These are phyloP conservation scores for Torulaspora indica DNA, from an alignment of 805 yeast genomes.

Conservation along the genomic window DNA sequence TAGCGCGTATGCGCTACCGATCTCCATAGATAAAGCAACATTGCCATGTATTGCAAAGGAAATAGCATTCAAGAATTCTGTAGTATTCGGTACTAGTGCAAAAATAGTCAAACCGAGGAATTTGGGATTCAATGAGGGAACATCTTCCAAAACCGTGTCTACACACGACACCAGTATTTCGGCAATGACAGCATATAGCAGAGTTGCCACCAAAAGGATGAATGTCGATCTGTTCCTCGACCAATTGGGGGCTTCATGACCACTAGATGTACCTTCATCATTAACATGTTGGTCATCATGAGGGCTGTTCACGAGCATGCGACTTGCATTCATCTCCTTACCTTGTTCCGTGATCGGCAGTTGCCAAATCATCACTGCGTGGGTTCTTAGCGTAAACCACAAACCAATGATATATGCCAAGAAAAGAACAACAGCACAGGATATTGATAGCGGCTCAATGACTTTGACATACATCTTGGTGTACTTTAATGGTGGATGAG, in stretches of 20 bases:
- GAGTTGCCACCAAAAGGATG: constrained; percentile 76
- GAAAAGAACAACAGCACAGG: constrained; percentile 77
- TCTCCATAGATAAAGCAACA: constrained; percentile 94
- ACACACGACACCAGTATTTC: constrained; percentile 91
- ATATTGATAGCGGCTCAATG: constrained; percentile 75
- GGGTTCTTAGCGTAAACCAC: constrained; percentile 90
- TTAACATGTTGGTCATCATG: constrained; percentile 14
- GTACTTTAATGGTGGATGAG: constrained; percentile 68
- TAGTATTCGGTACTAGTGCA: constrained; percentile 94
- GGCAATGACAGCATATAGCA: constrained; percentile 87
- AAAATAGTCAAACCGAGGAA: constrained; percentile 89
- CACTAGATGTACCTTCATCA: constrained; percentile 45
- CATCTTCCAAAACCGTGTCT: constrained; percentile 72
- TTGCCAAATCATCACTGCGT: constrained; percentile 95
- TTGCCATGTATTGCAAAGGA: constrained; percentile 95
- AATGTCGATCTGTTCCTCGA: constrained; percentile 76
- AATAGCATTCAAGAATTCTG: constrained; percentile 94
- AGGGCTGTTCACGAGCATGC: constrained; percentile 8
- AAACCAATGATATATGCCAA: constrained; percentile 83
- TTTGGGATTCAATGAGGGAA: constrained; percentile 77
- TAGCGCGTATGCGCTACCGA: constrained; percentile 94
- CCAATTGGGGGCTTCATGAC: constrained; percentile 98
- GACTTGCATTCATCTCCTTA: constrained; percentile 21
- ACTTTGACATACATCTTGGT: constrained; percentile 61
- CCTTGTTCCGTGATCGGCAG: constrained; percentile 44